These are phyloP conservation scores for Cercospora sp. DNA, from an alignment of 2,329 filamentous ascomycete genomes.

Conservation along the genomic window DNA sequence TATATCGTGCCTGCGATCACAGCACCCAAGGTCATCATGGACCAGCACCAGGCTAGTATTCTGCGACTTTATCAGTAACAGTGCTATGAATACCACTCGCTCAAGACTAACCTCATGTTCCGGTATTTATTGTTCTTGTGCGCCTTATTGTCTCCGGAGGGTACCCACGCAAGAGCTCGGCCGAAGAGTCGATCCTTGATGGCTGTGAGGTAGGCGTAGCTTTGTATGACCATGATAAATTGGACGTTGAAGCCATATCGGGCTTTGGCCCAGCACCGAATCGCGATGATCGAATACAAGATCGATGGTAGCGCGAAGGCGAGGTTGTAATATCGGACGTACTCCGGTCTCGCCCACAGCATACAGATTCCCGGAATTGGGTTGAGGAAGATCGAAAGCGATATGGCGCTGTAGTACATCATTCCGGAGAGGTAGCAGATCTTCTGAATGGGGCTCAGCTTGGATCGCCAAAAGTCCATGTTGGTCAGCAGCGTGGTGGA, in stretches of 20 bases:
- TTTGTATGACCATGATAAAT: constrained; percentile 46
- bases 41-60: constrained; percentile 45
- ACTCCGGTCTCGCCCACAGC: constrained; percentile 45
- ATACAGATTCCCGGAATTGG: constrained; percentile 46
- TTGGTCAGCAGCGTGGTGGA: constrained; percentile 47
- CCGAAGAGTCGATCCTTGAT: constrained; percentile 48
- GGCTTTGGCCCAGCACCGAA: constrained; percentile 46
- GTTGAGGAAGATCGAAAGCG: constrained; percentile 46
- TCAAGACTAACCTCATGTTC: constrained; percentile 42
- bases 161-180: constrained; percentile 45
- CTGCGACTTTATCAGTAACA: constrained; percentile 4
- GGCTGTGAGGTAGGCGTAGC: constrained; percentile 47
- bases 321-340: constrained; percentile 50
- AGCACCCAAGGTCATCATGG: constrained; percentile 37
- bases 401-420: constrained; percentile 47
- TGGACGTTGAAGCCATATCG: constrained; percentile 48
- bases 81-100: not conserved
- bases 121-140: constrained; percentile 49
- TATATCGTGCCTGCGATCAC: constrained; percentile 43
- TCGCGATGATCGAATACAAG: constrained; percentile 44
- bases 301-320: constrained; percentile 47
- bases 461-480: constrained; percentile 46
- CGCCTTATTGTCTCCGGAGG: constrained; percentile 44
- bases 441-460: constrained; percentile 45
- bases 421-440: constrained; percentile 47